These are phyloP conservation scores for Schoenoplectus triqueter DNA, from an alignment of 202 grass and related monocot genomes.

Conservation along the genomic window DNA sequence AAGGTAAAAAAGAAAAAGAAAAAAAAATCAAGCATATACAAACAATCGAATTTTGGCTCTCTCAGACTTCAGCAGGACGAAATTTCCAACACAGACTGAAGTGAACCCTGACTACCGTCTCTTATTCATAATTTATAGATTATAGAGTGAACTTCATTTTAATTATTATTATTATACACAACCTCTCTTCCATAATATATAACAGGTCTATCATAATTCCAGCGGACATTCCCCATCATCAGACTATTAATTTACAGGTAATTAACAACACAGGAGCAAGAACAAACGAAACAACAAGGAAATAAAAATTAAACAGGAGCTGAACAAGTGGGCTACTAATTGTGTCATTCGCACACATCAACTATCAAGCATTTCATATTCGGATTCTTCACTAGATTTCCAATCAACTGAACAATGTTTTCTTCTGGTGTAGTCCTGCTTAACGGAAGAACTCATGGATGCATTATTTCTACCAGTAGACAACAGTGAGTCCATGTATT, in stretches of 20 bases:
- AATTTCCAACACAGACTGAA: neutral
- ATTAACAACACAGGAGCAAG: conserved; percentile 48
- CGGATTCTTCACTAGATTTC: conserved; percentile 68
- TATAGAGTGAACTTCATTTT: neutral
- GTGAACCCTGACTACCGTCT: neutral
- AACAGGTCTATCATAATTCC: conserved; percentile 19
- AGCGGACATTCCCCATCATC: conserved; percentile 40
- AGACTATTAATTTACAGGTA: conserved; percentile 65
- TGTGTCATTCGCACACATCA: conserved; percentile 35
- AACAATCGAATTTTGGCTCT: too few species aligned
- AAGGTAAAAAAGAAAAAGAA: too few species aligned
- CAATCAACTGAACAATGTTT: conserved; percentile 56
- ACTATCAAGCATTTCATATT: conserved; percentile 78
- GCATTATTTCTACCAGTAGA: conserved; percentile 48
- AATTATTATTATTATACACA: conserved; percentile 40
- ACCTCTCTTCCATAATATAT: conserved; percentile 31
- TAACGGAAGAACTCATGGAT: conserved; percentile 56
- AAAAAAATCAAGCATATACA: too few species aligned
- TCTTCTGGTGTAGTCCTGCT: conserved; percentile 61
- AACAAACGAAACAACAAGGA: conserved; percentile 41
- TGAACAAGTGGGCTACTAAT: conserved; percentile 34
- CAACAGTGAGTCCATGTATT: conserved; percentile 91
- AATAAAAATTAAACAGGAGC: conserved; percentile 25
- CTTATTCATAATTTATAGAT: neutral
- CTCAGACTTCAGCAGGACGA: too few species aligned